Percentiles rank a stretch among this genome's conserved stretches.
These are phyloP conservation scores for Plectranthus barbatus DNA, from an alignment of 257 asterid species.

Conservation along the genomic window DNA sequence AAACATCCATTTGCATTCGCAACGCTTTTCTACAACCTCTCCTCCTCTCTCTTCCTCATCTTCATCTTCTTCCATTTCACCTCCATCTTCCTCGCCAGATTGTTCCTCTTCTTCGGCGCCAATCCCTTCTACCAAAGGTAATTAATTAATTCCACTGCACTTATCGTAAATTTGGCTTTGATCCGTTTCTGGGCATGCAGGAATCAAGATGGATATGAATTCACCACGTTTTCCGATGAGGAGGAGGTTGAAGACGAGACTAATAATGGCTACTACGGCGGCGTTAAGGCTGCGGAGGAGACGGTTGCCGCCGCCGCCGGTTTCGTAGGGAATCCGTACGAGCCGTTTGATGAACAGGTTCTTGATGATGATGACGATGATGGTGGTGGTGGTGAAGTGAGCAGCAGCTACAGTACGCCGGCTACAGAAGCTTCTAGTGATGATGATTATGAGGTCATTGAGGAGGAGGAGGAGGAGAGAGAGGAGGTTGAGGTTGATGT, in stretches of 20 bases:
- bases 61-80: conserved; percentile 65
- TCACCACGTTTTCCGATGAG: conserved; percentile 44
- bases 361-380: background rate
- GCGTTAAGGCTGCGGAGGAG: background rate
- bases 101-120: conserved; percentile 71
- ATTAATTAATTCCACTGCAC: background rate
- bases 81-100: conserved; percentile 56
- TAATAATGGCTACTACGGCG: conserved; percentile 8
- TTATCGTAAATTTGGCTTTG: too few species aligned
- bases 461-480: too few species aligned
- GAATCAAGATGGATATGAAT: conserved; percentile 47
- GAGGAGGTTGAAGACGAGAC: conserved; percentile 42
- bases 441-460: conserved; percentile 10
- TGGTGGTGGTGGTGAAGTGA: conserved; percentile 3
- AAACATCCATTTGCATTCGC: conserved; percentile 47
- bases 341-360: background rate
- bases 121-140: conserved; percentile 67
- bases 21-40: conserved; percentile 64
- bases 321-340: background rate
- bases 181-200: too few species aligned
- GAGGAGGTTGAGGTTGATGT: conserved; percentile 2
- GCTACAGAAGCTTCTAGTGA: conserved; percentile 26
- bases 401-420: conserved; percentile 37
- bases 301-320: background rate
- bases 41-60: conserved; percentile 58